phyloP scores from a whole-genome alignment of 2,329 filamentous ascomycete species.

The Apiospora phragmitis region DNA sequence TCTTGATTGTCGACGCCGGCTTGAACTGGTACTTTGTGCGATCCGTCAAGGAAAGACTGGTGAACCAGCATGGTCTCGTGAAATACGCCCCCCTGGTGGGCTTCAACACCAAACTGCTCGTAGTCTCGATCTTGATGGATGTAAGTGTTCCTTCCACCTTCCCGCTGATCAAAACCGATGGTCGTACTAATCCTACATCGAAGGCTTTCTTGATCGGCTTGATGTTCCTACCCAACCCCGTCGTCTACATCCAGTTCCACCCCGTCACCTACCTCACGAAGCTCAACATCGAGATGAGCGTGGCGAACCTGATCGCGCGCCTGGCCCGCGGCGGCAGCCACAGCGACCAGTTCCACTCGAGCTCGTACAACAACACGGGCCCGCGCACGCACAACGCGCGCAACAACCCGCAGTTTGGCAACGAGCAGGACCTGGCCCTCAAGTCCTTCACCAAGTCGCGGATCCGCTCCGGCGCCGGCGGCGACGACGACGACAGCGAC shows the following conservation, averaged over 20 bases:
- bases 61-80: conserved; percentile 45
- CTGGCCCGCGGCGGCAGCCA: conserved; percentile 7
- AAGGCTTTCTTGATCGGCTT: conserved; percentile 21
- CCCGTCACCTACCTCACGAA: conserved; percentile 22
- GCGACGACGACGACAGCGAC: conserved; percentile 35
- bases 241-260: conserved; percentile 21
- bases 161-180: too few relatives aligned
- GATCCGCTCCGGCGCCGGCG: conserved; percentile 45
- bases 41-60: conserved; percentile 44
- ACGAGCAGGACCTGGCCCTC: conserved; percentile 10
- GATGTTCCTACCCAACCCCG: conserved; percentile 18
- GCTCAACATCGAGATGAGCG: conserved; percentile 24
- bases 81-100: conserved; percentile 51
- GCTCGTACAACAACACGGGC: neutral
- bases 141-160: conserved; percentile 23
- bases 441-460: conserved; percentile 41
- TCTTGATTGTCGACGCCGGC: conserved; percentile 47
- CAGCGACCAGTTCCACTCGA: conserved; percentile 7
- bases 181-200: conserved; percentile 9
- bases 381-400: neutral
- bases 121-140: conserved; percentile 51
- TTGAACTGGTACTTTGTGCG: conserved; percentile 55
- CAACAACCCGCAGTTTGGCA: neutral
- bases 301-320: conserved; percentile 13
- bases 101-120: conserved; percentile 52